Base-by-base conservation (phyloP, 2,329 filamentous ascomycete genomes). In the Penicillium sp. region DNA sequence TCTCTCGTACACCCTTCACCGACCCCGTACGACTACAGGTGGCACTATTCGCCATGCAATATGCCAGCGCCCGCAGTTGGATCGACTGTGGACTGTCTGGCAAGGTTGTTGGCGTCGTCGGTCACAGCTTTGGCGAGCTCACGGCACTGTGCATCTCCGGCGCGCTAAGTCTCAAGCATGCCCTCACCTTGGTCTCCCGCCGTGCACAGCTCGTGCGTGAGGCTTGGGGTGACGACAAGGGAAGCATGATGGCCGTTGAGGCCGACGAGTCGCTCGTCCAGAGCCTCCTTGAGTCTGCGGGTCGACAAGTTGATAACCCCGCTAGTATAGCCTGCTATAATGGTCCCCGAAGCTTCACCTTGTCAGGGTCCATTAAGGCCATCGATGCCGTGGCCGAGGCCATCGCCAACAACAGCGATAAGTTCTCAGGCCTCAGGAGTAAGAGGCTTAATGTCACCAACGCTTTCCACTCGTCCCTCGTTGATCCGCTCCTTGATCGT, bases 281-380 rank as follows among this genome's bases (percentile, higher is more conserved):
- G 21, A 33, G n/a, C 67, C 31, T 61, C 69, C 16, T 45, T 11
- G 19, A 9, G 10, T 19, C 23, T 11, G 43, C 16, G 10, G 26
- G 26, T 13, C 8, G 6, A 45, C 11, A 13, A 57, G 58, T 53
- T 3, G 54, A 55, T 0, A 61, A 19, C 8, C 3, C 74, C 2
- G 59, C 69, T 1, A 62, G 57, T 1, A 77, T 84, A 33, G 81
- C 82, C 0, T 84, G 81, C 62, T 79, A 71, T 63, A 82, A 81
- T 47, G 77, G 79, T 0, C 77, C 77, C 0, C 62, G 56, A 3
- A 79, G 70, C 57, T 77, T 78, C 61, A 77, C 76, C 0, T 27
- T 83, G 3, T 77, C 77, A 2, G 80, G 80, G 0, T 63, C 72
- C 0, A 56, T 64, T 0, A 35, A 47, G 1, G 69, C 71, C 1